These are phyloP conservation scores for Cicer cuneatum DNA, from an alignment of 306 rosid genomes.

Conservation along the genomic window DNA sequence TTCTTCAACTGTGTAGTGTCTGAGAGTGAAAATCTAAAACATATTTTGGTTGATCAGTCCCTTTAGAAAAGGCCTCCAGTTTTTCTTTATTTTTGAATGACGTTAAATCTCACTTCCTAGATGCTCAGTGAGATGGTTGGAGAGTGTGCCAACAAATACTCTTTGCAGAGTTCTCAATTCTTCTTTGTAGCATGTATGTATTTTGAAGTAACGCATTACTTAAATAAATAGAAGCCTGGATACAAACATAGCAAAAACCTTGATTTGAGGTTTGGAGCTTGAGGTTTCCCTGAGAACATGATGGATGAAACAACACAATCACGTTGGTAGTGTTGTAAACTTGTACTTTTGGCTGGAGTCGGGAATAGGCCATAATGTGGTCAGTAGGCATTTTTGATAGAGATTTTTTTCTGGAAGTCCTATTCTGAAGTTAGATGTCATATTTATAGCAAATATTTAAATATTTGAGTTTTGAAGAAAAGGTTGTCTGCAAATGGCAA, in stretches of 20 bases:
- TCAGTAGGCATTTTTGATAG: slow-evolving; percentile 21
- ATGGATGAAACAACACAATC: slow-evolving; percentile 1
- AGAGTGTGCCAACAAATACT: slow-evolving; percentile 1
- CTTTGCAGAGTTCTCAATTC: background rate
- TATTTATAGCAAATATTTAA: background rate
- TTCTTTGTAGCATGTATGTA: slow-evolving; percentile 1
- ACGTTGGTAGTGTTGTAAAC: slow-evolving; percentile 1
- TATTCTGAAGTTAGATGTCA: slow-evolving; percentile 14
- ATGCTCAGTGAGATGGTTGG: slow-evolving; percentile 22
- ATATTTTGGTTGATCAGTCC: slow-evolving; percentile 13
- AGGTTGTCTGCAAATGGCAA: background rate
- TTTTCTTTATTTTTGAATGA: background rate
- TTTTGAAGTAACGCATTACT: slow-evolving; percentile 11
- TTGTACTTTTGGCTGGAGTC: slow-evolving; percentile 23
- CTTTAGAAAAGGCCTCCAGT: background rate
- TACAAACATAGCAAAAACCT: slow-evolving; percentile 24
- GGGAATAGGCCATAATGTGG: slow-evolving; percentile 1
- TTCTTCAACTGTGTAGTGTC: slow-evolving; percentile 34
- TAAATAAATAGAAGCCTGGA: slow-evolving; percentile 32
- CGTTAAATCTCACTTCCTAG: slow-evolving; percentile 18
- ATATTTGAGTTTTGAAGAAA: background rate
- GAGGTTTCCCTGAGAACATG: slow-evolving; percentile 26
- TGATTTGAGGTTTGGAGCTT: slow-evolving; percentile 27
- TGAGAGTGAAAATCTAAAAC: slow-evolving; percentile 14
- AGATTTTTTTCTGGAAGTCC: background rate